Percentiles rank a stretch among this genome's conserved stretches.
Evolutionary conservation across 345 rosid genomes (phyloP).

Genomic region (Lumnitzera racemosa): DNA sequence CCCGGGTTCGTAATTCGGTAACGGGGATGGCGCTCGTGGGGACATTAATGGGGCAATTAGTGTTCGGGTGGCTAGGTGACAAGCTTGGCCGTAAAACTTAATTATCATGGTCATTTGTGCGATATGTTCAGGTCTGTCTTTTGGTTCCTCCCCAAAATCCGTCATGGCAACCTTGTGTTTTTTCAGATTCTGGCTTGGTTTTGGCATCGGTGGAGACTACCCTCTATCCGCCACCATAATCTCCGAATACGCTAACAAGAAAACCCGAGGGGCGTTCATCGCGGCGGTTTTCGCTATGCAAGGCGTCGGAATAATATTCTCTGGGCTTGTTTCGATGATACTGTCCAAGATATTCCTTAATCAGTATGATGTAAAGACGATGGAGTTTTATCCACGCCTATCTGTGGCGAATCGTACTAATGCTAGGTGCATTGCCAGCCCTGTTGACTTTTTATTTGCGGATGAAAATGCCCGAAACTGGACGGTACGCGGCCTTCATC

Average conservation of each 20-base stretch:
- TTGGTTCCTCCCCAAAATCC: slow-evolving; percentile 46
- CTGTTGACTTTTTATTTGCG: slow-evolving; percentile 43
- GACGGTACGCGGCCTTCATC: slow-evolving; percentile 46
- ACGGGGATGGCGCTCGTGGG: slow-evolving; percentile 55
- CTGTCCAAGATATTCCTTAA: slow-evolving; percentile 23
- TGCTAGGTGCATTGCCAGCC: slow-evolving; percentile 54
- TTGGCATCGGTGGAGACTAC: slow-evolving; percentile 79
- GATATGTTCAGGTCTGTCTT: slow-evolving; percentile 41
- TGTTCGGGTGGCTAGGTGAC: slow-evolving; percentile 69
- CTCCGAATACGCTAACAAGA: slow-evolving; percentile 59
- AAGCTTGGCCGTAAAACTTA: slow-evolving; percentile 55
- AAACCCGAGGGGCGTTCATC: slow-evolving; percentile 46
- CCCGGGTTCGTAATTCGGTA: slow-evolving; percentile 27
- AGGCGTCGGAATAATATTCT: slow-evolving; percentile 48
- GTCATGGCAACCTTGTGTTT: slow-evolving; percentile 57
- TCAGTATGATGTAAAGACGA: too few relatives aligned
- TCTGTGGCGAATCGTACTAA: slow-evolving; percentile 44
- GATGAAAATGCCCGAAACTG: slow-evolving; percentile 62
- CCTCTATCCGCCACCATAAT: slow-evolving; percentile 77
- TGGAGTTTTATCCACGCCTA: slow-evolving; percentile 36
- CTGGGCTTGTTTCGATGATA: slow-evolving; percentile 36
- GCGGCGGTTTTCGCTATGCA: slow-evolving; percentile 67
- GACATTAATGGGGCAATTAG: slow-evolving; percentile 44
- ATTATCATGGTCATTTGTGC: slow-evolving; percentile 33
- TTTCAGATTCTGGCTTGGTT: slow-evolving; percentile 78